A percentile compares a stretch with the other conserved stretches of the same genome.
These are phyloP conservation scores for Sisymbrium irio DNA, from an alignment of 345 rosid species.

Conservation along the genomic window DNA sequence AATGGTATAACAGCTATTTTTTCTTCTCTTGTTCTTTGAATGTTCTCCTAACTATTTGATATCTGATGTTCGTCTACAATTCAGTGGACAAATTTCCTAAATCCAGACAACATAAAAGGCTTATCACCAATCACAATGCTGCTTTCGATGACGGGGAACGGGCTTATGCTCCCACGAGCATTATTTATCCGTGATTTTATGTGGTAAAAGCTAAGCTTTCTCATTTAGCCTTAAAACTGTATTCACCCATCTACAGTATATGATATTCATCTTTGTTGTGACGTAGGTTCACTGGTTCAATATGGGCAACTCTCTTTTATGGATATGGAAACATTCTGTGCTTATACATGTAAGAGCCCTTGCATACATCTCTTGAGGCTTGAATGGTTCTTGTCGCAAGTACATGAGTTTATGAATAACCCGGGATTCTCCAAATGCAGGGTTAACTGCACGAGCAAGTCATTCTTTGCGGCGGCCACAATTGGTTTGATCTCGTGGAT, in stretches of 20 bases:
- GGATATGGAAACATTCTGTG: conserved; percentile 84
- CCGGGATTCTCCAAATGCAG: conserved; percentile 38
- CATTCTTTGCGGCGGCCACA: conserved; percentile 71
- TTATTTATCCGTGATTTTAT: conserved; percentile 85
- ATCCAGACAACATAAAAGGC: conserved; percentile 84
- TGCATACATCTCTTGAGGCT: background rate
- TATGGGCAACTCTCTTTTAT: conserved; percentile 83
- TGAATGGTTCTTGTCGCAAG: background rate
- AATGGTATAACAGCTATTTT: conserved; percentile 46
- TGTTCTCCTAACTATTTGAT: background rate
- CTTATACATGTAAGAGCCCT: conserved; percentile 57
- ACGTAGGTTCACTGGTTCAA: conserved; percentile 77
- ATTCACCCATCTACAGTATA: background rate
- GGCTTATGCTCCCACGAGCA: conserved; percentile 91
- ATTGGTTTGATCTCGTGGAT: conserved; percentile 70
- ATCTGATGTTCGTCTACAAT: conserved; percentile 26
- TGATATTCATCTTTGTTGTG: conserved; percentile 3
- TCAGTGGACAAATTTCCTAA: conserved; percentile 90
- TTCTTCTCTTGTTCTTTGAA: background rate
- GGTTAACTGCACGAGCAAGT: conserved; percentile 55
- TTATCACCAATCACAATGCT: conserved; percentile 80
- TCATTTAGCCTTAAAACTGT: background rate
- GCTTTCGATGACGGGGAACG: conserved; percentile 90
- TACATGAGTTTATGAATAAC: background rate
- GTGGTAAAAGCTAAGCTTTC: conserved; percentile 59